These are phyloP conservation scores for Rickenella mellea DNA, from an alignment of 768 basidiomycete genomes.

Conservation along the genomic window DNA sequence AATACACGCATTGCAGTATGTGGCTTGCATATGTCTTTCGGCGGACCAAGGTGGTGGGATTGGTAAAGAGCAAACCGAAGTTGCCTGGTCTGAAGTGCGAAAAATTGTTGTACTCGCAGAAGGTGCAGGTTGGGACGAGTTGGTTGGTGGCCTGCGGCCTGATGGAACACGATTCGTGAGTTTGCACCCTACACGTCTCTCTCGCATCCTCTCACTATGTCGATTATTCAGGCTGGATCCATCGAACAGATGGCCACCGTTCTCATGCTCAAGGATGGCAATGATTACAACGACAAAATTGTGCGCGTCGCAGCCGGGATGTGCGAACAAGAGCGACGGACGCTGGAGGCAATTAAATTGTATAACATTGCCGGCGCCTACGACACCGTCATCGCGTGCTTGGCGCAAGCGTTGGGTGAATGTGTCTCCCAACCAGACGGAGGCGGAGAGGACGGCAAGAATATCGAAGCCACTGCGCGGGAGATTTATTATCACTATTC, in stretches of 20 bases:
- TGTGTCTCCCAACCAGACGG: slow-evolving; percentile 56
- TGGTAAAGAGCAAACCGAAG: slow-evolving; percentile 80
- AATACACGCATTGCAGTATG: slow-evolving; percentile 89
- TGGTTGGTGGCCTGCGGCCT: slow-evolving; percentile 85
- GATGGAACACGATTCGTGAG: slow-evolving; percentile 87
- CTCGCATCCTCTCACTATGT: background rate
- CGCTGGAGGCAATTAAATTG: slow-evolving; percentile 86
- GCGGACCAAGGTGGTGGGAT: slow-evolving; percentile 60
- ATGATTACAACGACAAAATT: slow-evolving; percentile 73
- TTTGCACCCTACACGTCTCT: slow-evolving; percentile 10
- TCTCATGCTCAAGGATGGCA: slow-evolving; percentile 56
- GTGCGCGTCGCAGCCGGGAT: slow-evolving; percentile 75
- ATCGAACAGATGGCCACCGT: slow-evolving; percentile 79
- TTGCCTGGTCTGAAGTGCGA: slow-evolving; percentile 70
- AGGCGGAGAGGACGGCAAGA: slow-evolving; percentile 53
- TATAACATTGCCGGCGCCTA: slow-evolving; percentile 94
- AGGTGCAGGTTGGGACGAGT: slow-evolving; percentile 79
- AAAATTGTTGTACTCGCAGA: slow-evolving; percentile 74
- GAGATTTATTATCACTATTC: slow-evolving; percentile 78
- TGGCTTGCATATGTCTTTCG: slow-evolving; percentile 75
- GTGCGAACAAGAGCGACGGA: slow-evolving; percentile 75
- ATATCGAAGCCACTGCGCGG: slow-evolving; percentile 63
- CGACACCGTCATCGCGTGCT: slow-evolving; percentile 74
- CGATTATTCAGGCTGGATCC: slow-evolving; percentile 56
- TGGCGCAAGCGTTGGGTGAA: slow-evolving; percentile 81